Percentiles rank a stretch among this genome's conserved stretches.
phyloP scores from a whole-genome alignment of 2,329 filamentous ascomycete genomes.

The Fusarium pininemorale region DNA sequence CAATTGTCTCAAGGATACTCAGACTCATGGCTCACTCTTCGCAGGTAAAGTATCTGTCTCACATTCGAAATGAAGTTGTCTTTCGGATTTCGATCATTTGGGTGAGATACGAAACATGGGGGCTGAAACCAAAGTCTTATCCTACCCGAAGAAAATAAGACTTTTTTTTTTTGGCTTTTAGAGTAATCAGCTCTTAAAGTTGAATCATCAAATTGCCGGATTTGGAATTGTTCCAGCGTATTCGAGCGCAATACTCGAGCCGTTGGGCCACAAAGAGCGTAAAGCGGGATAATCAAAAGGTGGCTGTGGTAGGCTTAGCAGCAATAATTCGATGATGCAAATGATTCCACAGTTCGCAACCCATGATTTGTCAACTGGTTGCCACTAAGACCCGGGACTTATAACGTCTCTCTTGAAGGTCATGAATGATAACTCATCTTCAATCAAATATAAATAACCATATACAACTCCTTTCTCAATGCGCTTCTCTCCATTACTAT shows the following conservation, averaged over 20 bases:
- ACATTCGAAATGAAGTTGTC: background rate
- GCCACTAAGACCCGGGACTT: conserved; percentile 12
- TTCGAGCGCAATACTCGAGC: background rate
- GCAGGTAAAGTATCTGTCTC: background rate
- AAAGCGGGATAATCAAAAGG: background rate
- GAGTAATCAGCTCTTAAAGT: background rate
- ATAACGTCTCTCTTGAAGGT: conserved; percentile 7
- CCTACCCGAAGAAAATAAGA: background rate
- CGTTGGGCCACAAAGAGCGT: background rate
- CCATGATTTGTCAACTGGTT: conserved; percentile 36
- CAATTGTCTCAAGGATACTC: background rate
- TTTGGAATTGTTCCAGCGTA: conserved; percentile 13
- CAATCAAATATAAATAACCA: conserved; percentile 22
- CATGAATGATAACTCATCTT: background rate
- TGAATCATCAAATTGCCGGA: background rate
- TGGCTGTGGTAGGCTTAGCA: conserved; percentile 27
- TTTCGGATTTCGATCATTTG: background rate
- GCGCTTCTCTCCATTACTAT: conserved; percentile 60
- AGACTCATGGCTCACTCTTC: background rate
- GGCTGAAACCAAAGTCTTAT: background rate
- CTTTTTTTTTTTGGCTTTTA: background rate
- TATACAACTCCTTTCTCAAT: conserved; percentile 46
- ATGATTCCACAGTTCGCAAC: conserved; percentile 37
- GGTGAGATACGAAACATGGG: background rate
- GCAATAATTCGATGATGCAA: conserved; percentile 40